These are phyloP conservation scores for Oryza coarctata DNA, from an alignment of 176 grass and related monocot genomes.

Conservation along the genomic window DNA sequence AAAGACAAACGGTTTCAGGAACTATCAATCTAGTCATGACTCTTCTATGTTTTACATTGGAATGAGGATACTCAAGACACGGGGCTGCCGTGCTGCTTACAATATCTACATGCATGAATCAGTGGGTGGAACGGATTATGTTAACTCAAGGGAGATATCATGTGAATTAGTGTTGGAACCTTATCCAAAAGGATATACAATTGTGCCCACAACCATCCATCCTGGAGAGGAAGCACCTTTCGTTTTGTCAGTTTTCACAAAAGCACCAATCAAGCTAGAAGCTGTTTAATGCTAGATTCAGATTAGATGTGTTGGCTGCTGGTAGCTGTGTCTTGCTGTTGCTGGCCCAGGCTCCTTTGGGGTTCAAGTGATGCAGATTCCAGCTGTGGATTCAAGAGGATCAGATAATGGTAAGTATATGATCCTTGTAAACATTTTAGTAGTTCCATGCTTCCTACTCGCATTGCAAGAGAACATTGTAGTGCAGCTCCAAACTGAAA, in stretches of 20 bases:
- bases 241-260: slow-evolving; percentile 98
- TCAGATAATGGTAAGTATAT: slow-evolving; percentile 26
- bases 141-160: slow-evolving; percentile 97
- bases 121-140: slow-evolving; percentile 93
- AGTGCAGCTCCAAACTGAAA: not conserved
- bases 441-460: not conserved
- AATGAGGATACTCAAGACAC: slow-evolving; percentile 98
- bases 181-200: slow-evolving; percentile 98
- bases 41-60: slow-evolving; percentile 97
- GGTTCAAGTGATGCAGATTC: slow-evolving; percentile 20
- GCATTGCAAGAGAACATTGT: not conserved
- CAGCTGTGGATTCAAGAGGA: slow-evolving; percentile 34
- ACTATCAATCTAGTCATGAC: slow-evolving; percentile 96
- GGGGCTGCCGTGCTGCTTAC: slow-evolving; percentile 84
- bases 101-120: slow-evolving; percentile 99
- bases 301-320: slow-evolving; percentile 20
- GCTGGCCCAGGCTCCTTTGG: slow-evolving; percentile 16
- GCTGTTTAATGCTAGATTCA: slow-evolving; percentile 61
- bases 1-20: slow-evolving; percentile 86
- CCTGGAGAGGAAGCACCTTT: slow-evolving; percentile 99
- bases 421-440: not conserved
- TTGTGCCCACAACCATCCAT: slow-evolving; percentile 96
- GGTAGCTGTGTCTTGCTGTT: slow-evolving; percentile 25
- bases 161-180: slow-evolving; percentile 96
- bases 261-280: slow-evolving; percentile 90